Conservation (phyloP, 805 yeast species). For the Hanseniaspora mollemarum region DNA sequence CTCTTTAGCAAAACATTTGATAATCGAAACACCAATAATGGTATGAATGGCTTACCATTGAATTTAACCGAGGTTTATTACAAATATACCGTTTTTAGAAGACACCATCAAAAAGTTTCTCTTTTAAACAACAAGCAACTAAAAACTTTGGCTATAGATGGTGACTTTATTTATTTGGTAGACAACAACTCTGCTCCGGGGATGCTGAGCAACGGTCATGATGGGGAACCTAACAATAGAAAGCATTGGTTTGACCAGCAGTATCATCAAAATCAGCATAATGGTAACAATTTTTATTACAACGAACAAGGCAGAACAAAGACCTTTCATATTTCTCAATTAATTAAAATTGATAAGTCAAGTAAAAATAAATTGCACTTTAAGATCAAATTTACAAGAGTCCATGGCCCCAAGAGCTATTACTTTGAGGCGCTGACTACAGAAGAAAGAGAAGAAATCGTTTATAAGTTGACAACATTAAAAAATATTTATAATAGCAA, state of each 20-base stretch:
- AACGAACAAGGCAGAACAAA: constrained; percentile 54
- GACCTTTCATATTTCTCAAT: constrained; percentile 73
- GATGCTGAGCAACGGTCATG: background rate
- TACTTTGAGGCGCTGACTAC: constrained; percentile 66
- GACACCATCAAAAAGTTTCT: constrained; percentile 59
- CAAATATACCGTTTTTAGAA: constrained; percentile 78
- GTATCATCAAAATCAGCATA: constrained; percentile 19
- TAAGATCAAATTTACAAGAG: constrained; percentile 64
- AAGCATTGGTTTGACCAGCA: constrained; percentile 50
- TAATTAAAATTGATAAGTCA: constrained; percentile 63
- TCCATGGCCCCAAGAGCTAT: constrained; percentile 64
- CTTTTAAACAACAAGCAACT: constrained; percentile 63
- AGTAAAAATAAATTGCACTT: constrained; percentile 65
- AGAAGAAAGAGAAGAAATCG: constrained; percentile 59
- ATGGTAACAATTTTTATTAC: constrained; percentile 6
- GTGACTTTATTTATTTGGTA: constrained; percentile 64
- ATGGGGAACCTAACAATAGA: constrained; percentile 64
- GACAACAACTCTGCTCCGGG: constrained; percentile 6
- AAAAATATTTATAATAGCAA: constrained; percentile 43
- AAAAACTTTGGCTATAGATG: constrained; percentile 77
- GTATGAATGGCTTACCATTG: constrained; percentile 5
- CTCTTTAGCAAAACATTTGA: background rate
- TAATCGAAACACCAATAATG: background rate
- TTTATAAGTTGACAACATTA: constrained; percentile 52
- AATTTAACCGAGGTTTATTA: constrained; percentile 48